phyloP scores from a whole-genome alignment of 2,329 filamentous ascomycete genomes.

The Paraconiothyrium sp. region DNA sequence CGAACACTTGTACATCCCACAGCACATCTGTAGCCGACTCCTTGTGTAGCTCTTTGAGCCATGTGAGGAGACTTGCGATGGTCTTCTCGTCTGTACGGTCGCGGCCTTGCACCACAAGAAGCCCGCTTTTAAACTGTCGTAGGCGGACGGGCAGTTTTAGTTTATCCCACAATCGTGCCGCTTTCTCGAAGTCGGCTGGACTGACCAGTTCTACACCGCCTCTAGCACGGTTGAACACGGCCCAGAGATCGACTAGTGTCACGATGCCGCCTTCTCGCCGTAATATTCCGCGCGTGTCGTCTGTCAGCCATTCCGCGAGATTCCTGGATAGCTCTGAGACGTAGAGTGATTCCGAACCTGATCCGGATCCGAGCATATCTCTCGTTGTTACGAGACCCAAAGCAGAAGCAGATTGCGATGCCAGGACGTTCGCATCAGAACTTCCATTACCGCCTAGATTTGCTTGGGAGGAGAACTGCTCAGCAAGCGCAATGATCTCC shows the following conservation, averaged over 20 bases:
- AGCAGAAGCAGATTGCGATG: slow-evolving; percentile 83
- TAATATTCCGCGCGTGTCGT: slow-evolving; percentile 48
- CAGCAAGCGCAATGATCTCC: slow-evolving; percentile 91
- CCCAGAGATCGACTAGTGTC: slow-evolving; percentile 53
- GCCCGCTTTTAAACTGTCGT: slow-evolving; percentile 87
- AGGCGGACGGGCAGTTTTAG: slow-evolving; percentile 86
- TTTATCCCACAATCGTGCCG: slow-evolving; percentile 86
- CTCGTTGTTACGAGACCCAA: slow-evolving; percentile 93
- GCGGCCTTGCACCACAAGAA: slow-evolving; percentile 90
- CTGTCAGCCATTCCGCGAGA: slow-evolving; percentile 51
- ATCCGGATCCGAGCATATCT: slow-evolving; percentile 83
- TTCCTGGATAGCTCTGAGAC: slow-evolving; percentile 67
- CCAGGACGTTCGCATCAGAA: slow-evolving; percentile 75
- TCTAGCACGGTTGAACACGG: slow-evolving; percentile 87
- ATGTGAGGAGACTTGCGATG: slow-evolving; percentile 76
- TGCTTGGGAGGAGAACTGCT: slow-evolving; percentile 79
- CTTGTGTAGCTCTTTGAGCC: slow-evolving; percentile 78
- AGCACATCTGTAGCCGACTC: slow-evolving; percentile 69
- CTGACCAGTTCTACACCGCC: slow-evolving; percentile 95
- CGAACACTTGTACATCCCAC: slow-evolving; percentile 82
- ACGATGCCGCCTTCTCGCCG: slow-evolving; percentile 51
- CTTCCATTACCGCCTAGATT: slow-evolving; percentile 64
- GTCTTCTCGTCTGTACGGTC: slow-evolving; percentile 93
- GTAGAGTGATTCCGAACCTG: slow-evolving; percentile 82
- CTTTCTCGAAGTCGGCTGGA: slow-evolving; percentile 90